Conservation (phyloP, 2,329 filamentous ascomycete genomes). For the Fusarium solani-melongenae region DNA sequence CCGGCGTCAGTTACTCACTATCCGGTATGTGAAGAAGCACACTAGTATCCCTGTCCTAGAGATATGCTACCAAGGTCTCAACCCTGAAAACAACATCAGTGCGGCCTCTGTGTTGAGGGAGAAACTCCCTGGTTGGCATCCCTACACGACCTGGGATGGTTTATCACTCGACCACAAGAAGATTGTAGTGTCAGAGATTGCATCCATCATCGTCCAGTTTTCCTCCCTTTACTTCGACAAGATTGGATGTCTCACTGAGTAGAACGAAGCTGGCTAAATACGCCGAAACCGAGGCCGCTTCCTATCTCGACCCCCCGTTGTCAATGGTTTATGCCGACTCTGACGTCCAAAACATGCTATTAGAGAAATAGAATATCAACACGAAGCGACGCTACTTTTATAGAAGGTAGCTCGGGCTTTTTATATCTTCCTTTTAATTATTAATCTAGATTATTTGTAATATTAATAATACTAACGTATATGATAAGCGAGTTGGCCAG, state of each 20-base stretch:
- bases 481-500: no score
- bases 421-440: no score
- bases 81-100: neutral
- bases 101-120: constrained; percentile 8
- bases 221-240: neutral
- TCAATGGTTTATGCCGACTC: no score
- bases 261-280: no score
- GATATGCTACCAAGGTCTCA: constrained; percentile 1
- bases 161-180: neutral
- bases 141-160: constrained; percentile 1
- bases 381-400: no score
- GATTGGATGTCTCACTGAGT: constrained; percentile 1
- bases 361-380: no score
- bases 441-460: no score
- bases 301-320: no score
- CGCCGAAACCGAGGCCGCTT: no score
- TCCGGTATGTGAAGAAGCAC: constrained; percentile 2
- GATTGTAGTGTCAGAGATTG: neutral
- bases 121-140: neutral
- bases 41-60: constrained; percentile 5
- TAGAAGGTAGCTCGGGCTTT: no score
- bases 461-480: no score
- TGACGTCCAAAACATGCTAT: no score
- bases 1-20: neutral
- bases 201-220: neutral